Percentiles rank a stretch among this genome's conserved stretches.
Evolutionary conservation across 148 eudicot species (phyloP).

Genomic region (Beta vulgaris): DNA sequence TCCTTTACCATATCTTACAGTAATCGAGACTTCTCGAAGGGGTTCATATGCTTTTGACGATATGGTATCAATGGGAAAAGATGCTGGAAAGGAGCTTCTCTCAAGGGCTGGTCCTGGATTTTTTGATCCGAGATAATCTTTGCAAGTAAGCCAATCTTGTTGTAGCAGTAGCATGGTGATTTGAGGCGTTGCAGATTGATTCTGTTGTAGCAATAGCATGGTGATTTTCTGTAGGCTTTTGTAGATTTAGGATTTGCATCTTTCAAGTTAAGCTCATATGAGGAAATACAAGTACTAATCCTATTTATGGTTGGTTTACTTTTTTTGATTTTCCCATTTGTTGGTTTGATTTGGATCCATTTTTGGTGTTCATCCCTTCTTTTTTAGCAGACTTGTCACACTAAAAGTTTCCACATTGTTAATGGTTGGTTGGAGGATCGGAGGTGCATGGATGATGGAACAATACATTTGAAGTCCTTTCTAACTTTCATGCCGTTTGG

Average conservation of each 20-base stretch:
- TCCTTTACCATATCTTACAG: slow-evolving; percentile 25
- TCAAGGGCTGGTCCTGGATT: slow-evolving; percentile 79
- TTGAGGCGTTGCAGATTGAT: not conserved
- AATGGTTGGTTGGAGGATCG: no score
- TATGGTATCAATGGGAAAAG: slow-evolving; percentile 83
- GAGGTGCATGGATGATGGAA: no score
- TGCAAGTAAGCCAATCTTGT: not conserved
- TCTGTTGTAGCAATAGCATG: slow-evolving; percentile 13
- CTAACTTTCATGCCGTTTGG: no score
- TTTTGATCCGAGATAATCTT: slow-evolving; percentile 55
- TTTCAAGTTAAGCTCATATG: not conserved
- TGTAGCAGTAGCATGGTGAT: slow-evolving; percentile 11
- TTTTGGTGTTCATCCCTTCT: not conserved
- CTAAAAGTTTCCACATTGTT: no score
- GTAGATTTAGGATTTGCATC: slow-evolving; percentile 14
- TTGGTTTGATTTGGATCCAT: not conserved
- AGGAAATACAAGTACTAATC: not conserved
- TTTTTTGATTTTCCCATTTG: slow-evolving; percentile 5
- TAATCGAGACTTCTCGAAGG: slow-evolving; percentile 67
- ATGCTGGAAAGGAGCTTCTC: slow-evolving; percentile 92
- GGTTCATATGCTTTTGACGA: slow-evolving; percentile 68
- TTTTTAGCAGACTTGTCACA: not conserved
- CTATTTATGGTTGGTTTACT: not conserved
- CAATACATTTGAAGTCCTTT: no score
- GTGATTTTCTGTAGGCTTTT: not conserved